Evolutionary conservation across 2,329 filamentous ascomycete genomes (phyloP).

Genomic region (Diplodia corticola): DNA sequence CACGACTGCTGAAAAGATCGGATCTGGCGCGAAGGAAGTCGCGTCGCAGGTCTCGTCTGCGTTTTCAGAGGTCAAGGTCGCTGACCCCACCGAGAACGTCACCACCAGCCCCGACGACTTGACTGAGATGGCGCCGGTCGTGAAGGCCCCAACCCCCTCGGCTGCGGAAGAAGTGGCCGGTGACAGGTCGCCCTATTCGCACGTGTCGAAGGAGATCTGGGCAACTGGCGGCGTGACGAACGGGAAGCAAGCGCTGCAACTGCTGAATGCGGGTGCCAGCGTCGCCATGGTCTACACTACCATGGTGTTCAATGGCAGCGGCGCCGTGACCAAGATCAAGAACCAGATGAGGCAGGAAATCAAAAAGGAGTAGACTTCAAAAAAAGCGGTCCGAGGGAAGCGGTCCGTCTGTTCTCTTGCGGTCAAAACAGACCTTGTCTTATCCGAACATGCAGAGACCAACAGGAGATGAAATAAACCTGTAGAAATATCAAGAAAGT

Average conservation of each 20-base stretch:
- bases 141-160: constrained; percentile 31
- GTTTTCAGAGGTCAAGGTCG: constrained; percentile 19
- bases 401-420: neutral
- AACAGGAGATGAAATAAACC: neutral
- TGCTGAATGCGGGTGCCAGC: constrained; percentile 85
- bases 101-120: constrained; percentile 31
- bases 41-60: neutral
- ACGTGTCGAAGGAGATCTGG: constrained; percentile 76
- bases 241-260: constrained; percentile 76
- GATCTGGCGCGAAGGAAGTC: neutral
- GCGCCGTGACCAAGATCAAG: constrained; percentile 59
- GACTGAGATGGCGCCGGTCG: constrained; percentile 32
- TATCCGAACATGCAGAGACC: neutral
- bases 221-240: constrained; percentile 91
- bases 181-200: constrained; percentile 27
- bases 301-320: constrained; percentile 62
- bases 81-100: constrained; percentile 11
- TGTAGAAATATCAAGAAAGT: neutral
- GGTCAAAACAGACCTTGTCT: neutral
- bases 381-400: neutral
- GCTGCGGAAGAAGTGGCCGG: constrained; percentile 29
- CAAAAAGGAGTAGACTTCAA: constrained; percentile 23
- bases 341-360: constrained; percentile 51
- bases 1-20: neutral
- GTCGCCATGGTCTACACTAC: constrained; percentile 91